Conservation (phyloP, 129 eudicot genomes). For the Gnaphalium uliginosum region DNA sequence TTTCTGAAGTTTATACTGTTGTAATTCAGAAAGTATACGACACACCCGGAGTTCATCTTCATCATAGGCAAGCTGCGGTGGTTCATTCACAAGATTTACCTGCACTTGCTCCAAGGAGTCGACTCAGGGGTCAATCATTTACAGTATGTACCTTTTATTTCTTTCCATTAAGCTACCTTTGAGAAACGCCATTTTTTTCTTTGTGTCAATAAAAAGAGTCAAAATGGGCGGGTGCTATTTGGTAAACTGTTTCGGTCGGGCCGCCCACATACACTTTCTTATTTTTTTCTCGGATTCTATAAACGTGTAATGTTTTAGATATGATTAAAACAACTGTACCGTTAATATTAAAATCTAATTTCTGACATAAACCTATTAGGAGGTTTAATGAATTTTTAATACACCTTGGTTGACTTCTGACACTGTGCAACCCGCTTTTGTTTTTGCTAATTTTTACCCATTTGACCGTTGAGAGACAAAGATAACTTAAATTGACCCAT, state of each 20-base stretch:
- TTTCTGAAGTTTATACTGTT: slow-evolving; percentile 13
- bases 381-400: not conserved
- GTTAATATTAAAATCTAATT: not conserved
- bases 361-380: not conserved
- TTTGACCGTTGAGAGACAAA: not conserved
- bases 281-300: not conserved
- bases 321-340: not conserved
- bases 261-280: not conserved
- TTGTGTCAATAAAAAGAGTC: not conserved
- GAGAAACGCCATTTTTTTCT: not conserved
- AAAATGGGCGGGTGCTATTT: not conserved
- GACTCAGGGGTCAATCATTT: slow-evolving; percentile 80
- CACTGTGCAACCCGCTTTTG: too few relatives aligned
- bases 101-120: slow-evolving; percentile 85
- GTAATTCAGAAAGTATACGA: slow-evolving; percentile 75
- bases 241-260: not conserved
- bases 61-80: slow-evolving; percentile 98
- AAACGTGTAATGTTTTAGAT: not conserved
- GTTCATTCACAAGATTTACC: slow-evolving; percentile 88
- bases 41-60: slow-evolving; percentile 98
- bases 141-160: slow-evolving; percentile 46
- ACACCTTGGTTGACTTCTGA: not conserved
- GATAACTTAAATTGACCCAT: not conserved
- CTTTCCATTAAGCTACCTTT: not conserved
- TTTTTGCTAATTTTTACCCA: not conserved